phyloP scores from a whole-genome alignment of 495 filamentous ascomycete species.

The Eremomyces bilateralis region DNA sequence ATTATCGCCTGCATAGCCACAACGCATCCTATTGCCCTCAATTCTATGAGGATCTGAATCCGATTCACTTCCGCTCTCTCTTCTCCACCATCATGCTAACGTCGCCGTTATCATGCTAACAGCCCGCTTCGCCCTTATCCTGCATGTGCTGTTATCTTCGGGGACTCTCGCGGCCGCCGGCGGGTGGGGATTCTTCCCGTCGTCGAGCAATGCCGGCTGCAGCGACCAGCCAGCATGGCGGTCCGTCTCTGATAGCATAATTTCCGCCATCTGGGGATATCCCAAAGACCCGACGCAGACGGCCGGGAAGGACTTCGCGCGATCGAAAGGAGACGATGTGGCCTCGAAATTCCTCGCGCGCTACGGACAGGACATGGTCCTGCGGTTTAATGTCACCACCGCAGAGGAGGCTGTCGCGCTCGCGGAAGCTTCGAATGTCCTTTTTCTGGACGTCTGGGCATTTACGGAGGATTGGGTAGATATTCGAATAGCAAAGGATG shows the following conservation, averaged over 20 bases:
- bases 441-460: conserved; percentile 81
- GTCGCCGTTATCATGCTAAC: too few species aligned
- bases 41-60: too few species aligned
- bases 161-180: neutral
- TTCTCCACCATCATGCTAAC: too few species aligned
- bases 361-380: conserved; percentile 65
- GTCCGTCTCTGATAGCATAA: neutral
- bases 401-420: conserved; percentile 49
- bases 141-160: too few species aligned
- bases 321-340: conserved; percentile 1
- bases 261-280: neutral
- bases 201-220: neutral
- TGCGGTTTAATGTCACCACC: conserved; percentile 64
- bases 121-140: too few species aligned
- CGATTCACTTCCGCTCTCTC: too few species aligned
- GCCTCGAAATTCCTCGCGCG: conserved; percentile 34
- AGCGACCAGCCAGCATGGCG: neutral
- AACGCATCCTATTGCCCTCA: too few species aligned
- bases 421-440: conserved; percentile 45
- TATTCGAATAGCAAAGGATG: conserved; percentile 54
- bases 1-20: too few species aligned
- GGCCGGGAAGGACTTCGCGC: neutral
- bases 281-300: neutral
- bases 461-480: conserved; percentile 71
- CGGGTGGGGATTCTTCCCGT: neutral